A percentile compares a stretch with the other conserved stretches of the same genome.
Evolutionary conservation across 495 filamentous ascomycete species (phyloP).

Genomic region (Trichoderma orchidacearum): DNA sequence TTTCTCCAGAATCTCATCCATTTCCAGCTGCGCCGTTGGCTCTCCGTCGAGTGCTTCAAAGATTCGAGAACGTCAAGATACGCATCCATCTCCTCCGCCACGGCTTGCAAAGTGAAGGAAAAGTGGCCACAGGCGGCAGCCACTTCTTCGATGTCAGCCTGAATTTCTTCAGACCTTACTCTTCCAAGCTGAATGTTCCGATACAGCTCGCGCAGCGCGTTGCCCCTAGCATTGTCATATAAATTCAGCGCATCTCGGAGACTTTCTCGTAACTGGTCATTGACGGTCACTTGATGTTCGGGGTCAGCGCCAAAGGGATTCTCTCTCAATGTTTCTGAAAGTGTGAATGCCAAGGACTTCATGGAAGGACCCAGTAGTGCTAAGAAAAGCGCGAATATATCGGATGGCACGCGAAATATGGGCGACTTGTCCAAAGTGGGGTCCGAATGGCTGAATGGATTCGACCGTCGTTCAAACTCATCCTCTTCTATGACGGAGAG

Average conservation of each 20-base stretch:
- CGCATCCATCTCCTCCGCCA: conserved; percentile 75
- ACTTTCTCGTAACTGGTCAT: conserved; percentile 65
- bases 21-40: conserved; percentile 57
- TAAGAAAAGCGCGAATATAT: conserved; percentile 85
- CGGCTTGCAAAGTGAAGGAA: conserved; percentile 73
- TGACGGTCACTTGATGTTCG: conserved; percentile 52
- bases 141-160: conserved; percentile 92
- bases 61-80: conserved; percentile 79
- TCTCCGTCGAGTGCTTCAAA: conserved; percentile 51
- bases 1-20: conserved; percentile 75
- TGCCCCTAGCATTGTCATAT: conserved; percentile 58
- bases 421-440: conserved; percentile 3
- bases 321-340: conserved; percentile 77
- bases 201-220: conserved; percentile 68
- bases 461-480: neutral
- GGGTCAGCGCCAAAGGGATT: conserved; percentile 62
- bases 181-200: conserved; percentile 55
- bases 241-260: conserved; percentile 65
- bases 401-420: conserved; percentile 41
- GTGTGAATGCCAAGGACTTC: conserved; percentile 84
- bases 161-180: conserved; percentile 50
- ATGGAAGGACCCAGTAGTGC: conserved; percentile 79
- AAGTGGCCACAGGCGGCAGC: conserved; percentile 94
- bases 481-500: conserved; percentile 39
- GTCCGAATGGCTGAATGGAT: neutral